Evolutionary conservation across 345 rosid genomes (phyloP), one percentile per base, ranked within the genome.

Genomic region (Trapa incisa): DNA sequence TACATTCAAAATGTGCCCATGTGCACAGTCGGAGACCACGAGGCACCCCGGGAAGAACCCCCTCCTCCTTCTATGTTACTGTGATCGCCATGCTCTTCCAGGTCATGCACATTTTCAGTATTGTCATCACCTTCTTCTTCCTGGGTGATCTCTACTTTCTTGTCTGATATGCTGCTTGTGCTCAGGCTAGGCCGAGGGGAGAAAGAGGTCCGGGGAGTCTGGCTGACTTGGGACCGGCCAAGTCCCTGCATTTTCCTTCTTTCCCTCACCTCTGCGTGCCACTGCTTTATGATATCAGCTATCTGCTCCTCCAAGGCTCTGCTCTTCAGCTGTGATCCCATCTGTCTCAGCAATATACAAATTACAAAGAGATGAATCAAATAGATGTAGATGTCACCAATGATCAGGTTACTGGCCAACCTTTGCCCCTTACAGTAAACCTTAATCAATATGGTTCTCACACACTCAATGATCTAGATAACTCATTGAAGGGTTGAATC

Each of bases 261-360:
- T 65, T 68, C 67, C 68, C 61, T 70, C 53, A 76, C 83, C 5
- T 62, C 75, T 7, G 61, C 69, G 33, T 74, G 77, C 83, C 80
- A 80, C 65, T 76, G 65, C 76, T 61, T 76, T 15, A 80, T 52
- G 32, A 67, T 65, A 15, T 48, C 72, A 29, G 73, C 73, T 5
- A 78, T 72, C 65, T 72, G 67, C 61, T 76, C 71, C 54, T 76
- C 78, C 45, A 80, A 22, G 41, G 70, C 69, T 17, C 73, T 79
- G 33, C 83, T 67, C 57, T 80, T 76, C 56, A 62, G 67, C 29
- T 71, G 74, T 36, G 83, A 74, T 8, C 83, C 83, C 83, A 76
- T 80, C 80, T 76, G 76, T 35, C 10, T 62, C 6, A 13, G 17
- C 6, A 6, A 63, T 63, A 56, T 3, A 32, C 29, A 22, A 22